Evolutionary conservation across 176 grass and related monocot species (phyloP), one percentile per base, ranked within the genome.

Genomic region (Bonia amplexicaulis): DNA sequence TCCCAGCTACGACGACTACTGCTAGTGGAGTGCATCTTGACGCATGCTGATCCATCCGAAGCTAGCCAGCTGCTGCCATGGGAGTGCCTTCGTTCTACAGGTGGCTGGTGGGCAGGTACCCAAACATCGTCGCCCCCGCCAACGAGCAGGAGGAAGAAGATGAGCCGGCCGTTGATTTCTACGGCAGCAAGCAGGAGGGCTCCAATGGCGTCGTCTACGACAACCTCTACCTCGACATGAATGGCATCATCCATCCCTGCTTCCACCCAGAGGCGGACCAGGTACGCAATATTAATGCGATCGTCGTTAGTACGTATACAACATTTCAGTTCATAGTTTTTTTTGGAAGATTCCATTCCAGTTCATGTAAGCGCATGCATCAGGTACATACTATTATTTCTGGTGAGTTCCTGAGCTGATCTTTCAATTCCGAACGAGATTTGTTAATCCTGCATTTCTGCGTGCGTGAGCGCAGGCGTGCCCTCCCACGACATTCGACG

Each of bases 191-290:
- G 9, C 39, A 1, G 42, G 22, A 6, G 6, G 54, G 35, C 22
- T 66, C 78, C 5, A 80, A 80, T 37, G 87, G 62, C 31, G 76
- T 5, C 25, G 47, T 64, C 25, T 89, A 77, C 70, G 80, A 94
- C 82, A 94, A 91, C 57, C 71, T 94, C 20, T 91, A 91, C 51
- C 81, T 94, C 1, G 87, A 94, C 87, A 89, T 87, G 92, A 94
- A 94, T 29, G 51, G 84, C 70, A 85, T 94, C 80, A 85, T 91
- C 60, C 92, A 94, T 20, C 81, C 84, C 0, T 89, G 89, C 84
- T 91, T 94, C 84, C 92, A 94, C 69, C 89, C 89, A 0, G 80
- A 94, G 67, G n/a, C n/a, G n/a, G 89, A 89, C 69, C 47, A 87
- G 80, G 84, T 81, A 42, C 25, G n/a, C 3, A 27, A 6, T 73